These are phyloP conservation scores for Mycocentrospora acerina DNA, from an alignment of 2,329 filamentous ascomycete species.

Conservation along the genomic window DNA sequence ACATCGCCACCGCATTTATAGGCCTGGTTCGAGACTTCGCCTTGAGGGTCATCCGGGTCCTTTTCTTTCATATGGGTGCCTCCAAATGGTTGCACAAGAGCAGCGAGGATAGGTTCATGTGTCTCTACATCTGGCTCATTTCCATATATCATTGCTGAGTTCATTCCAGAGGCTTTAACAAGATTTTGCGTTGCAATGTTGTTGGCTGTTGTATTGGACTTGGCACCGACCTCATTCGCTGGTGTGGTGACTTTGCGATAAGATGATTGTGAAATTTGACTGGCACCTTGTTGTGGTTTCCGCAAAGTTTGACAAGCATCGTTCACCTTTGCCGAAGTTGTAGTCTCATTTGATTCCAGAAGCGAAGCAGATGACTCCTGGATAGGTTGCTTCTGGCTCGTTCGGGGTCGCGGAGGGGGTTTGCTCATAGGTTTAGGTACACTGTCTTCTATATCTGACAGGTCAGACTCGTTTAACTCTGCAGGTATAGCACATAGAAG, in stretches of 20 bases:
- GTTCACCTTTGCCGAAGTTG: not conserved
- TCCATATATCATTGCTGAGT: too few relatives aligned
- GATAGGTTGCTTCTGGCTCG: too few relatives aligned
- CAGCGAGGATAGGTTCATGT: slow-evolving; percentile 3
- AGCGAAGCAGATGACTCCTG: too few relatives aligned
- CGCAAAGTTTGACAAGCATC: not conserved
- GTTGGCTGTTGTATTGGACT: too few relatives aligned
- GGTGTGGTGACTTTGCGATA: not conserved
- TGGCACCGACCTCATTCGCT: not conserved
- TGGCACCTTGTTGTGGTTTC: not conserved
- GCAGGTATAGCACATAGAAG: slow-evolving; percentile 1
- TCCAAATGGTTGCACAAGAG: slow-evolving; percentile 10
- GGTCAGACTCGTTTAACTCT: not conserved
- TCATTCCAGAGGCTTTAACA: too few relatives aligned
- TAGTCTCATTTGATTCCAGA: too few relatives aligned
- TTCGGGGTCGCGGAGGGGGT: not conserved
- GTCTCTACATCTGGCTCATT: not conserved
- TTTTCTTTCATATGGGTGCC: slow-evolving; percentile 4
- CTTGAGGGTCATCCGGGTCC: not conserved
- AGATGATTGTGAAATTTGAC: not conserved
- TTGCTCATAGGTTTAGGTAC: not conserved
- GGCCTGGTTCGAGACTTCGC: not conserved
- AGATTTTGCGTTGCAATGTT: too few relatives aligned
- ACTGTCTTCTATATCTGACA: not conserved
- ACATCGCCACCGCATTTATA: slow-evolving; percentile 1